Base-by-base conservation (phyloP, 345 rosid genomes). In the Citropsis articulata region DNA sequence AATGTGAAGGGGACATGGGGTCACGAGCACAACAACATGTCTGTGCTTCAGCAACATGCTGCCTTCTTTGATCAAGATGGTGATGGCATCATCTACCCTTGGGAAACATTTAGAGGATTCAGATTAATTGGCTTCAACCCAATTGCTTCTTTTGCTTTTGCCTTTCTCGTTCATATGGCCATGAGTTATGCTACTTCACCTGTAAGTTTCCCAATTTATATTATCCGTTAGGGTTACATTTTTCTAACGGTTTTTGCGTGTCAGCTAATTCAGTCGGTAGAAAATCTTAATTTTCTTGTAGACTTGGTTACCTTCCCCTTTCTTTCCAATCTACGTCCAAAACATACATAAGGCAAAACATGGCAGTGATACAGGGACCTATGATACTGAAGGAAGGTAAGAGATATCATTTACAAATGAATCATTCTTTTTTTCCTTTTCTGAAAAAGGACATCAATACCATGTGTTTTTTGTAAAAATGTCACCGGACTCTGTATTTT, bases 291-390 rank as follows among this genome's bases (percentile, higher is more conserved):
- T 59, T 57, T 77, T 22, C 7, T 35, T 66, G 77, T 64, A 87
- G 91, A 82, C 82, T 60, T 91, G 95, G 95, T 18, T 91, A 30
- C 93, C 93, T 40, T 87, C 90, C 13, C 83, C 76, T 22, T 28
- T 53, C 74, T 80, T 89, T n/a, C 89, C 92, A 4, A 83, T 86
- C 38, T 61, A 88, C 84, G 83, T 92, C 6, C 45, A 42, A 56
- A 90, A 89, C 82, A 90, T 90, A 22, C 94, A 89, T 22, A 90
- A 66, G 83, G 94, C 89, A 63, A 92, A 85, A 77, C 92, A 89
- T 76, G 94, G 92, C 42, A 89, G 94, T 30, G 97, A 87, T 63
- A 79, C 94, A 0, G 88, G 84, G 22, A 84, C 90, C 35, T 88
- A 89, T 69, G 92, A 89, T 84, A 85, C 89, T 0, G 93, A 89